Percentiles rank a stretch among this genome's conserved stretches.
Evolutionary conservation across 139 green algal genomes (phyloP).

Genomic region (Zygnema circumcarinatum): DNA sequence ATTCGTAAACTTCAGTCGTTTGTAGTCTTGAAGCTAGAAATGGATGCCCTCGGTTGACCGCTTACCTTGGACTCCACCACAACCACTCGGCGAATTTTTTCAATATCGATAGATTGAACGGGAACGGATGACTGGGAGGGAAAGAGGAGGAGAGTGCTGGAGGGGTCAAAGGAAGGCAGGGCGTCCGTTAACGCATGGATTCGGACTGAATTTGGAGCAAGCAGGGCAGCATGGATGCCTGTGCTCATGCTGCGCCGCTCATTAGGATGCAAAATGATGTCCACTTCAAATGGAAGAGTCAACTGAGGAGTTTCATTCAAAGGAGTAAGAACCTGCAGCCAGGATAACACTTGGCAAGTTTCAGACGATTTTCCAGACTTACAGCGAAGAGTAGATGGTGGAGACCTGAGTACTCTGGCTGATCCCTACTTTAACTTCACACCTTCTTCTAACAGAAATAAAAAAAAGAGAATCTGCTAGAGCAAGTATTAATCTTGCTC

Average conservation of each 20-base stretch:
- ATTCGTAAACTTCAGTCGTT: too few relatives aligned
- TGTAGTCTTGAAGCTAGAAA: too few relatives aligned
- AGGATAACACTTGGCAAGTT: too few relatives aligned
- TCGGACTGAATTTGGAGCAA: conserved; percentile 17
- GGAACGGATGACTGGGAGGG: conserved; percentile 6
- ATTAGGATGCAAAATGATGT: conserved; percentile 43
- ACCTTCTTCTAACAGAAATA: too few relatives aligned
- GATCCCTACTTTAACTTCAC: too few relatives aligned
- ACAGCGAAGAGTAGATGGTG: too few relatives aligned
- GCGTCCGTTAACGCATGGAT: neutral
- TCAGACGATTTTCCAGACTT: too few relatives aligned
- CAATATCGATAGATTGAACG: neutral
- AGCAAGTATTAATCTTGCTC: too few relatives aligned
- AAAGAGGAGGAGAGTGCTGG: conserved; percentile 47
- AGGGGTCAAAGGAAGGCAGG: conserved; percentile 31
- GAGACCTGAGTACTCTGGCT: too few relatives aligned
- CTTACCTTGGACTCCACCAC: conserved; percentile 46
- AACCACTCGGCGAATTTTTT: conserved; percentile 32
- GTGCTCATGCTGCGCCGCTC: conserved; percentile 50
- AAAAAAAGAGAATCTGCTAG: too few relatives aligned
- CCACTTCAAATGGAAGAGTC: conserved; percentile 13
- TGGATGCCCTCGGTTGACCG: too few relatives aligned
- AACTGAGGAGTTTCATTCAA: neutral
- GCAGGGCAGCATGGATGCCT: conserved; percentile 36
- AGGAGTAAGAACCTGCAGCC: conserved; percentile 3